Conservation (phyloP, 2,329 filamentous ascomycete genomes). For the Pestalotiopsis sp. region DNA sequence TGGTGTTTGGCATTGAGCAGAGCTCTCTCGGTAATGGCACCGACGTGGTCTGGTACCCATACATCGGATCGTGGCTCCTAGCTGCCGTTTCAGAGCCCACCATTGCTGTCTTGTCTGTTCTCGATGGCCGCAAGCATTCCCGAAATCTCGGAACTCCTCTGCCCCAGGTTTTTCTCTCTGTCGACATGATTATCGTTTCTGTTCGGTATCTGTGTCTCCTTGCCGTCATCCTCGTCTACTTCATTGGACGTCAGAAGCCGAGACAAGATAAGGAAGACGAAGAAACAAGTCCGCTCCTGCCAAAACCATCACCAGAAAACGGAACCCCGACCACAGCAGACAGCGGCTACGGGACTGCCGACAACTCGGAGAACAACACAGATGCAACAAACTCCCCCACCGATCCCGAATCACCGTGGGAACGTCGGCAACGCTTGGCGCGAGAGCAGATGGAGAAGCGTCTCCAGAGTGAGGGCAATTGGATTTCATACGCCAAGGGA, state of each 20-base stretch:
- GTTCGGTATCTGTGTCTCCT: conserved; percentile 36
- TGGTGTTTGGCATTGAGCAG: conserved; percentile 66
- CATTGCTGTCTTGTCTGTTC: conserved; percentile 42
- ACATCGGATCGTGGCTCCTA: conserved; percentile 64
- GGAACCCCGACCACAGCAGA: conserved; percentile 30
- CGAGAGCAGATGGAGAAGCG: conserved; percentile 67
- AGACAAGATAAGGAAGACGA: conserved; percentile 40
- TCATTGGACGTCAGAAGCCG: conserved; percentile 24
- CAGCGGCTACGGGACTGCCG: conserved; percentile 48
- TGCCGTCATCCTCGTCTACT: conserved; percentile 28
- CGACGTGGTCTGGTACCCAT: conserved; percentile 63
- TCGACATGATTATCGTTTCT: conserved; percentile 34
- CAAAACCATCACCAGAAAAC: conserved; percentile 38
- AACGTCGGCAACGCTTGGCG: conserved; percentile 53
- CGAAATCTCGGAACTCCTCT: conserved; percentile 8
- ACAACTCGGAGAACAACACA: conserved; percentile 39
- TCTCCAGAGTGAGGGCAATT: conserved; percentile 74
- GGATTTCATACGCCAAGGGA: conserved; percentile 75
- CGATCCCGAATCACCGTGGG: conserved; percentile 56
- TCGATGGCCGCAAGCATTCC: conserved; percentile 21
- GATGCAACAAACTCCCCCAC: conserved; percentile 34
- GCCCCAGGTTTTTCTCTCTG: conserved; percentile 21
- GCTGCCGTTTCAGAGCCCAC: conserved; percentile 58
- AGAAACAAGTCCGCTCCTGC: conserved; percentile 62
- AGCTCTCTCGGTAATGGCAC: conserved; percentile 54